These are phyloP conservation scores for Xylaria sp. DNA, from an alignment of 2,329 filamentous ascomycete genomes.

Conservation along the genomic window DNA sequence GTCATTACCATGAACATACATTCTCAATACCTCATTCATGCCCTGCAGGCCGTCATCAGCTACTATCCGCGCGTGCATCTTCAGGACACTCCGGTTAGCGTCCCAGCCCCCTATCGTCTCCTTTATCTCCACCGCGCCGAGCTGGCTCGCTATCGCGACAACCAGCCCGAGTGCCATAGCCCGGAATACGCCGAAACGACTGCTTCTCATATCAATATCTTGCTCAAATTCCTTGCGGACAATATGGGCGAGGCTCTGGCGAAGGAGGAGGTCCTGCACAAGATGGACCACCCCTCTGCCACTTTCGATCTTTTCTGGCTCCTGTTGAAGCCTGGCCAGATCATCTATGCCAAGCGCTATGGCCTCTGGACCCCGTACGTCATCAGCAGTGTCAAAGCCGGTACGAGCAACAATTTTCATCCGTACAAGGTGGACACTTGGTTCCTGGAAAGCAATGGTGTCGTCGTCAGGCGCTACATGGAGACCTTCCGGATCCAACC, in stretches of 20 bases:
- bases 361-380: conserved; percentile 57
- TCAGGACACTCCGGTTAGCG: conserved; percentile 50
- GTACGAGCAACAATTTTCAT: conserved; percentile 15
- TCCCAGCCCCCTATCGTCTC: conserved; percentile 60
- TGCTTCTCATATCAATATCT: conserved; percentile 56
- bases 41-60: conserved; percentile 59
- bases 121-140: conserved; percentile 60
- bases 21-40: conserved; percentile 58
- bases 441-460: conserved; percentile 52
- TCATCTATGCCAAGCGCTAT: conserved; percentile 57
- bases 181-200: conserved; percentile 56
- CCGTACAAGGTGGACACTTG: conserved; percentile 52
- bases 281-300: conserved; percentile 52
- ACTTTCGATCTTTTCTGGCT: conserved; percentile 61
- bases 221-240: conserved; percentile 56
- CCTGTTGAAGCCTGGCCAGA: conserved; percentile 58
- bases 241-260: conserved; percentile 53
- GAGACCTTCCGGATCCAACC: conserved; percentile 50
- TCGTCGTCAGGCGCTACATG: conserved; percentile 54
- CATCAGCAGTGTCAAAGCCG: conserved; percentile 51
- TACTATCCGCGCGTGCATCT: conserved; percentile 60
- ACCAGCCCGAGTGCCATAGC: conserved; percentile 56
- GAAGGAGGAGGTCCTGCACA: conserved; percentile 56
- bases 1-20: conserved; percentile 53
- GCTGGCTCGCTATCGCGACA: conserved; percentile 55